Conservation (phyloP, 1,139 yeast genomes). For the Yamadazyma membranifaciens region DNA sequence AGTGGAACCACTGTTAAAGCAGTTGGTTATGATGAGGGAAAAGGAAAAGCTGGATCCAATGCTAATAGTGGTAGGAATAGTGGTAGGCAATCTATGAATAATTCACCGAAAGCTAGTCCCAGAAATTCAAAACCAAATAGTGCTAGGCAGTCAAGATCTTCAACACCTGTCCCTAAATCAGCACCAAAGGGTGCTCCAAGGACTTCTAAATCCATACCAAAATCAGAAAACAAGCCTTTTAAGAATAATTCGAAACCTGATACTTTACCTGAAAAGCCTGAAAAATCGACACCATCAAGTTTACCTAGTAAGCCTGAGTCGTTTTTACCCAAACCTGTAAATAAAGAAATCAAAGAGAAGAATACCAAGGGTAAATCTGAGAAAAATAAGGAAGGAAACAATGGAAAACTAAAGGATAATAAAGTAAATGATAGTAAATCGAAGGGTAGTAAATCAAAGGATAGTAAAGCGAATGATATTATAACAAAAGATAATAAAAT, state of each 20-base stretch:
- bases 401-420: too few species aligned
- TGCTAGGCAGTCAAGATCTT: constrained; percentile 7
- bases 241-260: neutral
- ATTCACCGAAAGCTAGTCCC: neutral
- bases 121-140: constrained; percentile 4
- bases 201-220: neutral
- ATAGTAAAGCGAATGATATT: neutral
- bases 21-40: constrained; percentile 25
- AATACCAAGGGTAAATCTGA: constrained; percentile 1
- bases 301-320: neutral
- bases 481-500: neutral
- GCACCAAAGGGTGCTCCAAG: neutral
- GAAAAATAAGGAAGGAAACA: too few species aligned
- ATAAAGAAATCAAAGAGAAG: neutral
- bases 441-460: too few species aligned
- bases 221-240: neutral
- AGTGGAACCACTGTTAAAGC: constrained; percentile 45
- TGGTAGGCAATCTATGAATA: constrained; percentile 2
- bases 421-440: too few species aligned
- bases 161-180: constrained; percentile 4
- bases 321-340: neutral
- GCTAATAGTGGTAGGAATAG: neutral
- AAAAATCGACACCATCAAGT: neutral
- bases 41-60: constrained; percentile 1
- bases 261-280: neutral